These are phyloP conservation scores for Chenopodium quinoa DNA, from an alignment of 148 eudicot species.

Conservation along the genomic window DNA sequence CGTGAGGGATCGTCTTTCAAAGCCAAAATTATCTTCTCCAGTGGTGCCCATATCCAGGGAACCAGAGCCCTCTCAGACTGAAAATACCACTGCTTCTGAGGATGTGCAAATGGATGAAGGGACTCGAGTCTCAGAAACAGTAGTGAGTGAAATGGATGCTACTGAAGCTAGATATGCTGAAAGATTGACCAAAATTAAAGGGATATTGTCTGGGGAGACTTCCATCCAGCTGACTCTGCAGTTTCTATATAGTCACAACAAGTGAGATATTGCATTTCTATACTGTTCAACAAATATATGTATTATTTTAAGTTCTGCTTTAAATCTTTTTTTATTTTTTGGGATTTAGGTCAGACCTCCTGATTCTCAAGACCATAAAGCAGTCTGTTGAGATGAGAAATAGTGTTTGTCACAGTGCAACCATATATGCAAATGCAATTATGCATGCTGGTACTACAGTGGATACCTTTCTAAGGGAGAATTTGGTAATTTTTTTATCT, in stretches of 20 bases:
- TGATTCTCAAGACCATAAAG: conserved; percentile 92
- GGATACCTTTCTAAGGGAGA: conserved; percentile 94
- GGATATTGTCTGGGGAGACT: conserved; percentile 93
- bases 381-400: conserved; percentile 98
- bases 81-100: conserved; percentile 46
- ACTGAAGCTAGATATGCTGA: conserved; percentile 65
- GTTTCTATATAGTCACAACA: conserved; percentile 89
- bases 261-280: conserved; percentile 40
- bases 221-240: conserved; percentile 89
- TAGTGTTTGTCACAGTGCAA: conserved; percentile 99
- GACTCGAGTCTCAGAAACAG: conserved; percentile 28
- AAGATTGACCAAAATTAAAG: conserved; percentile 67
- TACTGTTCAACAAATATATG: background rate
- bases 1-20: conserved; percentile 67
- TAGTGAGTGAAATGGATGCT: conserved; percentile 52
- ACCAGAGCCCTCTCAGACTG: conserved; percentile 49
- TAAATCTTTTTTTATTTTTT: background rate
- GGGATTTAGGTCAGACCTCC: conserved; percentile 81
- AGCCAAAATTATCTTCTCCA: conserved; percentile 39
- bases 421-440: conserved; percentile 94
- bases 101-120: conserved; percentile 82
- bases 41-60: conserved; percentile 47
- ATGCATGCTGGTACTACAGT: conserved; percentile 99
- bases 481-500: conserved; percentile 51
- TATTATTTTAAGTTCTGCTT: background rate